These are phyloP conservation scores for Suillus subalutaceus DNA, from an alignment of 768 basidiomycete genomes.

Conservation along the genomic window DNA sequence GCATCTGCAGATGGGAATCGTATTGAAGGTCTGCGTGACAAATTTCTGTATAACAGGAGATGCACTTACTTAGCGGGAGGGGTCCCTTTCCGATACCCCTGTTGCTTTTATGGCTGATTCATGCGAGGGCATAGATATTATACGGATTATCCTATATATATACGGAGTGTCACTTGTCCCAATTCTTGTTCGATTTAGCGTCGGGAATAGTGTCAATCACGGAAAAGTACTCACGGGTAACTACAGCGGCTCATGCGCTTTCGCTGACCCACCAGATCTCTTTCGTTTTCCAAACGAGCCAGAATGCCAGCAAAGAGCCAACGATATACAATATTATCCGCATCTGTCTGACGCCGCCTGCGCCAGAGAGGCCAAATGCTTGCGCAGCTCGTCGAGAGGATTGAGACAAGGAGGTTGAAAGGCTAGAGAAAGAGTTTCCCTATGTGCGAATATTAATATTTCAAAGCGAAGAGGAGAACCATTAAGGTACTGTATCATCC, in stretches of 20 bases:
- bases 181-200: background rate
- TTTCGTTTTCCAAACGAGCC: conserved; percentile 55
- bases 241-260: background rate
- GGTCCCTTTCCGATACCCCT: background rate
- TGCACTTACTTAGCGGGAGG: background rate
- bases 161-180: background rate
- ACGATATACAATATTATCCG: conserved; percentile 67
- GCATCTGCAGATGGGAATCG: background rate
- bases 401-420: conserved; percentile 62
- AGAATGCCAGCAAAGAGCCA: conserved; percentile 54
- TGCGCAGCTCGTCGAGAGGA: conserved; percentile 72
- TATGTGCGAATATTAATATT: conserved; percentile 26
- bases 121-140: conserved; percentile 2
- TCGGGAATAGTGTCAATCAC: too few species aligned
- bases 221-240: background rate
- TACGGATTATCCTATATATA: background rate
- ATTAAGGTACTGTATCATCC: conserved; percentile 67
- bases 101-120: background rate
- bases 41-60: background rate
- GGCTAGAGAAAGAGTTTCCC: conserved; percentile 69
- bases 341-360: conserved; percentile 69
- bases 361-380: conserved; percentile 66
- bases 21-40: background rate
- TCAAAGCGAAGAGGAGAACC: background rate
- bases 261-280: conserved; percentile 45